phyloP scores from a whole-genome alignment of 1,139 yeast species.

The Scheffersomyces illinoinensis region DNA sequence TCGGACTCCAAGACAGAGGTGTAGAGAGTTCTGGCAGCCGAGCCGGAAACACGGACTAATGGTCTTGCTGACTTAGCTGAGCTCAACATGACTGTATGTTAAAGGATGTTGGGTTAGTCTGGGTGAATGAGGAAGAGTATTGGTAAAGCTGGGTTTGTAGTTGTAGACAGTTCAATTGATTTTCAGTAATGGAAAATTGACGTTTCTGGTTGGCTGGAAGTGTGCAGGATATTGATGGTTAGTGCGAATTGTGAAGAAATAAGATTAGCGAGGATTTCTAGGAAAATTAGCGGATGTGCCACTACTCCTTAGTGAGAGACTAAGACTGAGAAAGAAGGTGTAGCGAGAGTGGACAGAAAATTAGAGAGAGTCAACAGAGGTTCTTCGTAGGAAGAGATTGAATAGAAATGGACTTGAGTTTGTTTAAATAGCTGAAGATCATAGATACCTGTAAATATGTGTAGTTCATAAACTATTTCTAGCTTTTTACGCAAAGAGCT shows the following conservation, averaged over 20 bases:
- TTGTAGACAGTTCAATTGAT: not conserved
- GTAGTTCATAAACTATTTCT: not conserved
- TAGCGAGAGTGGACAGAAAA: no score
- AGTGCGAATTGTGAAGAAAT: not conserved
- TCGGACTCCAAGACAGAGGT: conserved; percentile 54
- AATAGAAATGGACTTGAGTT: no score
- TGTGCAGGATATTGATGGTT: not conserved
- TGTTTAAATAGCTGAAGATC: not conserved
- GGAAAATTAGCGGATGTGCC: not conserved
- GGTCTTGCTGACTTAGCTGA: conserved; percentile 14
- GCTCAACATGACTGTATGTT: not conserved
- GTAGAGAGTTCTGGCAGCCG: conserved; percentile 32
- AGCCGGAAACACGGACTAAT: conserved; percentile 18
- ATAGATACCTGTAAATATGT: not conserved
- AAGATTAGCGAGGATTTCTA: not conserved
- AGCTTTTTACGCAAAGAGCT: not conserved
- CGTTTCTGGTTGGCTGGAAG: conserved; percentile 25
- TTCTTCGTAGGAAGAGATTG: no score
- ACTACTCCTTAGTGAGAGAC: not conserved
- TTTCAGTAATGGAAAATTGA: conserved; percentile 13
- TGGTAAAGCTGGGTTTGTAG: not conserved
- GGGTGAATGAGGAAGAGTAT: not conserved
- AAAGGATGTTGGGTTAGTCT: not conserved
- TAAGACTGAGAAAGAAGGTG: no score
- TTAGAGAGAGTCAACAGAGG: no score